These are phyloP conservation scores for Diutina neorugosa DNA, from an alignment of 1,139 yeast species.

Conservation along the genomic window DNA sequence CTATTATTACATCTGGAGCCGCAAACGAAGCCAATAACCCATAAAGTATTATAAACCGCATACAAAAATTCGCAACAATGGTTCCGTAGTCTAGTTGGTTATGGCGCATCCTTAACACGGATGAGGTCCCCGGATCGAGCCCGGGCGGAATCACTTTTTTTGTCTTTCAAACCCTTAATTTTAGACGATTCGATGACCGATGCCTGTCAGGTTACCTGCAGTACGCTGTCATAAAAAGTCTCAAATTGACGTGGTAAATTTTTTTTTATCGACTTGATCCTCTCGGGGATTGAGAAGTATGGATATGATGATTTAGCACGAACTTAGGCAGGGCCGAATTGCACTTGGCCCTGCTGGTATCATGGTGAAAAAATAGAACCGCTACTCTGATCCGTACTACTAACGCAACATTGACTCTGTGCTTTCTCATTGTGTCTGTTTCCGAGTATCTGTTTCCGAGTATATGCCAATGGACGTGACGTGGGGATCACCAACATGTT, in stretches of 20 bases:
- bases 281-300: not conserved
- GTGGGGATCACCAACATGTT: too few species aligned
- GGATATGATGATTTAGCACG: conserved; percentile 4
- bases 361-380: conserved; percentile 1
- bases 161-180: not conserved
- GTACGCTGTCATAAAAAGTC: not conserved
- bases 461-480: too few species aligned
- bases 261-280: not conserved
- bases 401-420: not conserved
- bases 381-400: conserved; percentile 3
- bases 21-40: too few species aligned
- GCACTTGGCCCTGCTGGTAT: not conserved
- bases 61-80: not conserved
- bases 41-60: too few species aligned
- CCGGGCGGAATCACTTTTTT: not conserved
- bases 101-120: not conserved
- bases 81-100: not conserved
- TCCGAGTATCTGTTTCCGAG: too few species aligned
- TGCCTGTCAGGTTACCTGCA: not conserved
- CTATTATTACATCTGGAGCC: too few species aligned
- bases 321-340: not conserved
- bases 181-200: not conserved
- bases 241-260: not conserved
- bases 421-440: too few species aligned
- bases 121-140: not conserved